phyloP scores from a whole-genome alignment of 805 yeast species.

The Yarrowia sp. region DNA sequence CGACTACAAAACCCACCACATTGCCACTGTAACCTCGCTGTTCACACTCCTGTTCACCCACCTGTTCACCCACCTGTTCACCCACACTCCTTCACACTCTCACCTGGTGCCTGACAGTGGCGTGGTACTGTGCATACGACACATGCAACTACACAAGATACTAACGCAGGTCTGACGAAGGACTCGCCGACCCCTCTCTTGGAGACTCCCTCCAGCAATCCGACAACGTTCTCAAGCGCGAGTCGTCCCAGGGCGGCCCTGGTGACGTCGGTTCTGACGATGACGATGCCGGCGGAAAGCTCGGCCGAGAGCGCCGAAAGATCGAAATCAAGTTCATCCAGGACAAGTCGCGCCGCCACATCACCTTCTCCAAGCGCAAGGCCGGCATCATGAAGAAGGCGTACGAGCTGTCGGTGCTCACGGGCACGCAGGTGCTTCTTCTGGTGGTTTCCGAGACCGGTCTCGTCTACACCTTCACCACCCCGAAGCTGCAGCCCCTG shows the following conservation, averaged over 20 bases:
- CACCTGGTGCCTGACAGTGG: too few relatives aligned
- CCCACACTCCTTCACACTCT: too few relatives aligned
- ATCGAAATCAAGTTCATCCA: slow-evolving; percentile 96
- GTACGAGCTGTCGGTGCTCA: slow-evolving; percentile 92
- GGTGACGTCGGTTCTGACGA: slow-evolving; percentile 41
- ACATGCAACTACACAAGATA: background rate
- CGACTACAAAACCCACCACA: too few relatives aligned
- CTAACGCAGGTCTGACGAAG: slow-evolving; percentile 27
- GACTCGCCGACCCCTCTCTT: slow-evolving; percentile 20
- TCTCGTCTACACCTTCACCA: slow-evolving; percentile 93
- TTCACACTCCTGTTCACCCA: too few relatives aligned
- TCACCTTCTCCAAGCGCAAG: slow-evolving; percentile 95
- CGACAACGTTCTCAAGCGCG: slow-evolving; percentile 25
- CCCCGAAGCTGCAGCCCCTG: slow-evolving; percentile 97
- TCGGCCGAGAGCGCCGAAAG: slow-evolving; percentile 69
- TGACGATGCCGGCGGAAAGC: slow-evolving; percentile 47
- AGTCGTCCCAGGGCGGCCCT: slow-evolving; percentile 28
- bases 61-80: too few relatives aligned
- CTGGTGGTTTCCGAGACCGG: slow-evolving; percentile 99
- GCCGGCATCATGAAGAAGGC: slow-evolving; percentile 99
- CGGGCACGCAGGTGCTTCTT: slow-evolving; percentile 94
- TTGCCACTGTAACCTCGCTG: too few relatives aligned
- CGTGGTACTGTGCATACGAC: background rate
- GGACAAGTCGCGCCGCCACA: slow-evolving; percentile 96
- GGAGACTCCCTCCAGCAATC: slow-evolving; percentile 19